Percentiles rank a stretch among this genome's conserved stretches.
These are phyloP conservation scores for Clonostachys solani DNA, from an alignment of 2,329 filamentous ascomycete species.

Conservation along the genomic window DNA sequence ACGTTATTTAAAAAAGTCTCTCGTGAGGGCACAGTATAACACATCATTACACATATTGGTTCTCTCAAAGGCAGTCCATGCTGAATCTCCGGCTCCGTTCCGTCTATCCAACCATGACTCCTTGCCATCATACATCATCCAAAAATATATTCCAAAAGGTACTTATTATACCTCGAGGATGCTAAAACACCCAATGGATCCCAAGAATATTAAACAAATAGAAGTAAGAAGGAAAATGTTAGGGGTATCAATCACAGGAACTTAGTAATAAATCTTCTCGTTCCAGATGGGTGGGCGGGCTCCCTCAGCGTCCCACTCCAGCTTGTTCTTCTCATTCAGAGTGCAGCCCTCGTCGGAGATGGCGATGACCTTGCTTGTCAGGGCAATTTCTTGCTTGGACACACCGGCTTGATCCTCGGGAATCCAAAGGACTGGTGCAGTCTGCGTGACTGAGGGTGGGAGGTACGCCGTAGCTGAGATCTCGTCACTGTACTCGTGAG, in stretches of 20 bases:
- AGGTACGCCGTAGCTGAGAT: conserved; percentile 65
- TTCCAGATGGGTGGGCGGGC: conserved; percentile 38
- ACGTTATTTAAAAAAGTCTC: too few relatives aligned
- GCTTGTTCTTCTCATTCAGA: conserved; percentile 59
- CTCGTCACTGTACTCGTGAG: conserved; percentile 56
- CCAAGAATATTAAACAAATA: too few relatives aligned
- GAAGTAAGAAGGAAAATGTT: too few relatives aligned
- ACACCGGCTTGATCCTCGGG: conserved; percentile 67
- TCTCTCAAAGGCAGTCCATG: too few relatives aligned
- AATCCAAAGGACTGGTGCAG: conserved; percentile 68
- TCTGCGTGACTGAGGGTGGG: conserved; percentile 62
- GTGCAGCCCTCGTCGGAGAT: conserved; percentile 70
- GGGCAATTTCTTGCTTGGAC: conserved; percentile 64
- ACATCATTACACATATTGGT: too few relatives aligned
- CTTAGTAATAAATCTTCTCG: conserved; percentile 39
- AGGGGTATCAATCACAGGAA: conserved; percentile 1
- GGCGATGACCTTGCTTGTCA: conserved; percentile 61
- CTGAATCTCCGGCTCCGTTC: too few relatives aligned
- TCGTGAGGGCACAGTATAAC: too few relatives aligned
- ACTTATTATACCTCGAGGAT: too few relatives aligned
- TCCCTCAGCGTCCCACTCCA: conserved; percentile 33
- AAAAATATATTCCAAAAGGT: too few relatives aligned
- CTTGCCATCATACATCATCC: too few relatives aligned
- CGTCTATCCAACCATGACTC: too few relatives aligned
- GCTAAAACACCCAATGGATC: too few relatives aligned